phyloP scores from a whole-genome alignment of 257 asterid species.

The Coffea canephora region DNA sequence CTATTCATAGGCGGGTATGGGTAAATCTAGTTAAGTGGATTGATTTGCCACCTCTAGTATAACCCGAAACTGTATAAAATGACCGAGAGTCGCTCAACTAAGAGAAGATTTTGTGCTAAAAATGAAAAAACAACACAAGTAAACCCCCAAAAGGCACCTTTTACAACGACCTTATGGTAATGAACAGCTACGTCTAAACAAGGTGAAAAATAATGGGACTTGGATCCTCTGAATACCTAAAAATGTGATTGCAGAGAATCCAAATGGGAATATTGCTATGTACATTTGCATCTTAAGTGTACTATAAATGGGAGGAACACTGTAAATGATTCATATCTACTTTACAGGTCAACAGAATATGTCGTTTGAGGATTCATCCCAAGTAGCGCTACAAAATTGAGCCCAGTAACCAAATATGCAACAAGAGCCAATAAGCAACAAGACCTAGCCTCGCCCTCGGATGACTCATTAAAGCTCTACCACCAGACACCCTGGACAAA shows the following conservation, averaged over 20 bases:
- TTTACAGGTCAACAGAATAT: conserved; percentile 34
- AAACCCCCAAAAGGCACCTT: not conserved
- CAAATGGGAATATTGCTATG: conserved; percentile 23
- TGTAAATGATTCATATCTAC: conserved; percentile 24
- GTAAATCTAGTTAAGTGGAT: too few relatives aligned
- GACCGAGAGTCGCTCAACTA: too few relatives aligned
- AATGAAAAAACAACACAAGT: not conserved
- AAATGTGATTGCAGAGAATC: conserved; percentile 62
- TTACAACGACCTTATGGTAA: not conserved
- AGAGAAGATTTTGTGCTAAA: not conserved
- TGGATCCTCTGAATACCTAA: conserved; percentile 55
- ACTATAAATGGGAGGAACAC: conserved; percentile 10
- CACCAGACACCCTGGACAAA: conserved; percentile 75
- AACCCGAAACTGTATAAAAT: not conserved
- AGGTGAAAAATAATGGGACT: not conserved
- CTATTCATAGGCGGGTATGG: too few relatives aligned
- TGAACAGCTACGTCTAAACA: not conserved
- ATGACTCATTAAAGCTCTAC: conserved; percentile 81
- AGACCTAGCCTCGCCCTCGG: conserved; percentile 89
- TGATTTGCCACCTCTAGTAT: too few relatives aligned
- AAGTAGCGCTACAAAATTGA: conserved; percentile 52
- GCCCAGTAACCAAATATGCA: conserved; percentile 85
- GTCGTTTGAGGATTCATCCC: conserved; percentile 18
- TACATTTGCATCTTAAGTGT: conserved; percentile 18
- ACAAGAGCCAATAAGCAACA: conserved; percentile 65